Percentiles rank a stretch among this genome's conserved stretches.
These are phyloP conservation scores for Apiotrichum mycotoxinovorans DNA, from an alignment of 1,284 basidiomycete species.

Conservation along the genomic window DNA sequence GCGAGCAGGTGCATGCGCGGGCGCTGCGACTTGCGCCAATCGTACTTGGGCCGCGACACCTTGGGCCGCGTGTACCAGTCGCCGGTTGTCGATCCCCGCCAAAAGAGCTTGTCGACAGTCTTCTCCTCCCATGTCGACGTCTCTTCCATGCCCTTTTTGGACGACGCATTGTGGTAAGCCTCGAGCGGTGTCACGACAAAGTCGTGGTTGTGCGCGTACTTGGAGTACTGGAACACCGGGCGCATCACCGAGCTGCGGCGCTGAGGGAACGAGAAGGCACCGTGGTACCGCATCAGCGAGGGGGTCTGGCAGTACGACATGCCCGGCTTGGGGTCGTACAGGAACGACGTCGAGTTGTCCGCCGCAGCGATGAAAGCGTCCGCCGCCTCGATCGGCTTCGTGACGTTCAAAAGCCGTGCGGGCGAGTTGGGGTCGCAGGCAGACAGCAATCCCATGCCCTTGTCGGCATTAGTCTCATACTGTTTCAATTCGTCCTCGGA, in stretches of 20 bases:
- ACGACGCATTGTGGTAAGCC: conserved; percentile 40
- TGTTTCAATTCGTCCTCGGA: conserved; percentile 29
- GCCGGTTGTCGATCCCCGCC: conserved; percentile 51
- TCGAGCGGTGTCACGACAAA: conserved; percentile 47
- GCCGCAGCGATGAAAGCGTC: background rate
- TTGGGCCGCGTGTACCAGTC: conserved; percentile 36
- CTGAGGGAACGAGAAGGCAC: conserved; percentile 40
- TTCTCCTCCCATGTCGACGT: conserved; percentile 41
- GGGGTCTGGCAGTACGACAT: conserved; percentile 42
- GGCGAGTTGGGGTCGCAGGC: background rate
- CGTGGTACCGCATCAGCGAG: conserved; percentile 33
- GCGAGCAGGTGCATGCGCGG: conserved; percentile 43
- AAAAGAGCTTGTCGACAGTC: conserved; percentile 48
- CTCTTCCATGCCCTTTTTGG: background rate
- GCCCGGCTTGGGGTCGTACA: conserved; percentile 32
- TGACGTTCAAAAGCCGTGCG: conserved; percentile 1
- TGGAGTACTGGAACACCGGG: conserved; percentile 49
- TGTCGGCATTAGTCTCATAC: conserved; percentile 2
- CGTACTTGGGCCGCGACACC: conserved; percentile 22
- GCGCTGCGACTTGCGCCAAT: conserved; percentile 48
- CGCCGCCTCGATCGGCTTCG: background rate
- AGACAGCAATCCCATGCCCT: conserved; percentile 2
- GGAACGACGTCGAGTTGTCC: conserved; percentile 29
- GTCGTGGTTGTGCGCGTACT: conserved; percentile 37
- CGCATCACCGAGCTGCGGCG: conserved; percentile 36